Conservation (phyloP, 129 eudicot species). For the Rutidosis leptorrhynchoides region DNA sequence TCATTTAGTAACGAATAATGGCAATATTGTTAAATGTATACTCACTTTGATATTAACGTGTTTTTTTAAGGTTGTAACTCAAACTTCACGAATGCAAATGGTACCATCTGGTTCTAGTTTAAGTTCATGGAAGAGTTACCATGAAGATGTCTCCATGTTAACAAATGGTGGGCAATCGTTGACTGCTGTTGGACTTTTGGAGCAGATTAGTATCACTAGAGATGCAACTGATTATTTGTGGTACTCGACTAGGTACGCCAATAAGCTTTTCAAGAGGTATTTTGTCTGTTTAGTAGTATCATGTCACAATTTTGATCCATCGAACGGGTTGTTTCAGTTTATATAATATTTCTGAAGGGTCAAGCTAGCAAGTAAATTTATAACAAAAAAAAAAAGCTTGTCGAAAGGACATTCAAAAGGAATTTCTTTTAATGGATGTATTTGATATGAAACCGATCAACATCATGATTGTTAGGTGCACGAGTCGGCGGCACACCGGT, state of each 20-base stretch:
- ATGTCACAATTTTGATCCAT: background rate
- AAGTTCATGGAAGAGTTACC: slow-evolving; percentile 63
- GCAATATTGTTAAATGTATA: background rate
- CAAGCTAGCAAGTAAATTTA: background rate
- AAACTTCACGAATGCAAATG: slow-evolving; percentile 72
- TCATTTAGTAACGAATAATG: too few relatives aligned
- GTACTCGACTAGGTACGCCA: slow-evolving; percentile 75
- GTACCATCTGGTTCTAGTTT: slow-evolving; percentile 44
- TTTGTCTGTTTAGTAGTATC: too few relatives aligned
- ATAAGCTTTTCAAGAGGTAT: background rate
- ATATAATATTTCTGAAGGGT: background rate
- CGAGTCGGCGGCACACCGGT: too few relatives aligned
- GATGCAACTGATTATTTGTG: slow-evolving; percentile 86
- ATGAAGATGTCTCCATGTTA: slow-evolving; percentile 56
- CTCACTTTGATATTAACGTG: slow-evolving; percentile 19
- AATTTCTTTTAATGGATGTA: too few relatives aligned
- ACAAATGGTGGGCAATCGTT: slow-evolving; percentile 44
- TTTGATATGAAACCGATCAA: too few relatives aligned
- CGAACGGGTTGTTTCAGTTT: background rate
- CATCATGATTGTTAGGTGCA: background rate
- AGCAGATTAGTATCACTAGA: slow-evolving; percentile 77
- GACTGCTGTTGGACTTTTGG: slow-evolving; percentile 68
- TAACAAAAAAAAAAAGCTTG: too few relatives aligned
- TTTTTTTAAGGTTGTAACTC: slow-evolving; percentile 61
- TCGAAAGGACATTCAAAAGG: background rate